phyloP scores from a whole-genome alignment of 164 flowering plant genomes.

The Vitis rupestris region DNA sequence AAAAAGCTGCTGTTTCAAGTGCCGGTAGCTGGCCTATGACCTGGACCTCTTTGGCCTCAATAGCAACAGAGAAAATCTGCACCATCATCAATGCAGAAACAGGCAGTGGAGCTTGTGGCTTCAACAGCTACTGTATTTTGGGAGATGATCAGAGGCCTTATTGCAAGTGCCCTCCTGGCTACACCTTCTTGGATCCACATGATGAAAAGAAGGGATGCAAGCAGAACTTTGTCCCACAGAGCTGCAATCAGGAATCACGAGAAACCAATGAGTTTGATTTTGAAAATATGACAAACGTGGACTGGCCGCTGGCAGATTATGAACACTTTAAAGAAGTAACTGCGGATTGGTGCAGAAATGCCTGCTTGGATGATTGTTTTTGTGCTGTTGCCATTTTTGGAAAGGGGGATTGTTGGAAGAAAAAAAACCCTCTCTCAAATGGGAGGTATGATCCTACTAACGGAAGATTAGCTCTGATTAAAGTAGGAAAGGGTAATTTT shows the following conservation, averaged over 20 bases:
- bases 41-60: too few species aligned
- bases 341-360: slow-evolving; percentile 24
- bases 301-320: slow-evolving; percentile 39
- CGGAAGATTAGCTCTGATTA: slow-evolving; percentile 18
- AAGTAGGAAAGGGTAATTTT: slow-evolving; percentile 11
- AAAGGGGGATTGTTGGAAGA: slow-evolving; percentile 34
- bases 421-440: slow-evolving; percentile 35
- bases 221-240: slow-evolving; percentile 13
- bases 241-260: slow-evolving; percentile 15
- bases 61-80: too few species aligned
- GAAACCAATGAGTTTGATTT: not conserved
- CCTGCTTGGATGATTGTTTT: slow-evolving; percentile 38
- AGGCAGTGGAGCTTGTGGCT: too few species aligned
- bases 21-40: too few species aligned
- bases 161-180: too few species aligned
- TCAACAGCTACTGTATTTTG: not conserved
- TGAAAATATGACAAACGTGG: slow-evolving; percentile 8
- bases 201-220: slow-evolving; percentile 31
- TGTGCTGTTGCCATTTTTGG: slow-evolving; percentile 32
- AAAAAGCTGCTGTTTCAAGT: not conserved
- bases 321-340: not conserved
- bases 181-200: not conserved
- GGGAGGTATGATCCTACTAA: slow-evolving; percentile 8
- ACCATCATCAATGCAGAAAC: too few species aligned
- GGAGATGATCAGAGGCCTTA: too few species aligned